phyloP scores from a whole-genome alignment of 192 early-diverging fungal species.

The Fimicolochytrium jonesii region DNA sequence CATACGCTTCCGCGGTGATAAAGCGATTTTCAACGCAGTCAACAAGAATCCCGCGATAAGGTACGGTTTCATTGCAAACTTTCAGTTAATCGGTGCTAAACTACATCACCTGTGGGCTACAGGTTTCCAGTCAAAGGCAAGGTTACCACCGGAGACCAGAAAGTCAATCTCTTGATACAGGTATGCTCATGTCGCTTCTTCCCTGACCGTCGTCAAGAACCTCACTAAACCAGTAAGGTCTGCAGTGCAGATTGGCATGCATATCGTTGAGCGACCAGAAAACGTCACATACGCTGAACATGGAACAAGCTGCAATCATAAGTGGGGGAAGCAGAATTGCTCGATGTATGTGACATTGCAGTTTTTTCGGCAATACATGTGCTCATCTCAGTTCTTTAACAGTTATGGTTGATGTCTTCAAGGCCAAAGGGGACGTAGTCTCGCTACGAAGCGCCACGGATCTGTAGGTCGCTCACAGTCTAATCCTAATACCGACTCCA shows the following conservation, averaged over 20 bases:
- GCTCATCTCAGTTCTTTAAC: too few relatives aligned
- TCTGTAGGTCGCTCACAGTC: constrained; percentile 31
- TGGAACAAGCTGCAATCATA: constrained; percentile 26
- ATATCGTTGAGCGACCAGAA: constrained; percentile 30
- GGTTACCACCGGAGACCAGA: constrained; percentile 34
- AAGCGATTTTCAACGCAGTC: constrained; percentile 37
- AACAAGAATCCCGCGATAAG: constrained; percentile 34
- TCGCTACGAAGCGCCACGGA: constrained; percentile 26
- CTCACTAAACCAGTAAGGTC: neutral
- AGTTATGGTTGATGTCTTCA: constrained; percentile 35
- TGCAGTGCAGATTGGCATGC: constrained; percentile 33
- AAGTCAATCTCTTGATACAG: constrained; percentile 53
- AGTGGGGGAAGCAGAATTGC: constrained; percentile 27
- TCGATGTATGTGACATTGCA: constrained; percentile 31
- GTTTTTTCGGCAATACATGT: too few relatives aligned
- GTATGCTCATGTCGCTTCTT: constrained; percentile 19
- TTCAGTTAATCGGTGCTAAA: too few relatives aligned
- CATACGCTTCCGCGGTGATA: constrained; percentile 41
- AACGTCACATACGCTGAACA: neutral
- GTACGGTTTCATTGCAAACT: constrained; percentile 6
- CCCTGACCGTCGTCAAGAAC: neutral
- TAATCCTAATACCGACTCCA: neutral
- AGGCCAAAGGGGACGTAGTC: constrained; percentile 23
- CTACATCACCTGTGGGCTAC: neutral
- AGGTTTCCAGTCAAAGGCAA: constrained; percentile 37